phyloP scores from a whole-genome alignment of 306 rosid species.

The Cucurbita ficifolia region DNA sequence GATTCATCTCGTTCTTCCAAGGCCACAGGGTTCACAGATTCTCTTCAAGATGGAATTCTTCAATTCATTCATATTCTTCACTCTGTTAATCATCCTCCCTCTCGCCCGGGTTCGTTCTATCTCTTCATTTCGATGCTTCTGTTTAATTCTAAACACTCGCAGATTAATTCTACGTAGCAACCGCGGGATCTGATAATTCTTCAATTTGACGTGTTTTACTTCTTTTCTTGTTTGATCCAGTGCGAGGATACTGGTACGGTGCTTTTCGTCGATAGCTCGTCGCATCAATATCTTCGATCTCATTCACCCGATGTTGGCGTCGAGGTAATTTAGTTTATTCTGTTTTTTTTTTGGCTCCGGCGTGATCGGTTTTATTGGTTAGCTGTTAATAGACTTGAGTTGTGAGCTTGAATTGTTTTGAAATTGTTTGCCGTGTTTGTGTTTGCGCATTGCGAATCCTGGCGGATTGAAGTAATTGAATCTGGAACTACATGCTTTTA shows the following conservation, averaged over 20 bases:
- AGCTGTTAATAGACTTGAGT: neutral
- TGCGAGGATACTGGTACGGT: constrained; percentile 21
- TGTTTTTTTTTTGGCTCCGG: neutral
- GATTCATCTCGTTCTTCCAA: neutral
- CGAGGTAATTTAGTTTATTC: constrained; percentile 18
- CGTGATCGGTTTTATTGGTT: neutral
- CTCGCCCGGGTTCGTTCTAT: constrained; percentile 24
- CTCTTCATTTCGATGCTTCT: neutral
- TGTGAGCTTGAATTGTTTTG: neutral
- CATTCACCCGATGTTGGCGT: constrained; percentile 21
- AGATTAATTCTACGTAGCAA: neutral
- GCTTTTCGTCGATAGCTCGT: constrained; percentile 30
- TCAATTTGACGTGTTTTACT: neutral
- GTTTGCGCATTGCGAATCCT: neutral
- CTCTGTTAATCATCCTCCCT: constrained; percentile 18
- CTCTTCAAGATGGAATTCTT: constrained; percentile 13
- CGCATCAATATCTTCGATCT: constrained; percentile 24
- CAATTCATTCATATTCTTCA: constrained; percentile 9
- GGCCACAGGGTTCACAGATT: constrained; percentile 1
- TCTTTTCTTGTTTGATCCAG: constrained; percentile 15
- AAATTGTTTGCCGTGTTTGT: neutral
- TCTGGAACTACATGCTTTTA: neutral
- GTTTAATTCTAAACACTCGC: neutral
- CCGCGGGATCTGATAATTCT: constrained; percentile 23
- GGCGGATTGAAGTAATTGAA: neutral